These are phyloP conservation scores for Phytophthora rubi DNA, from an alignment of 352 stramenopile species.

Conservation along the genomic window DNA sequence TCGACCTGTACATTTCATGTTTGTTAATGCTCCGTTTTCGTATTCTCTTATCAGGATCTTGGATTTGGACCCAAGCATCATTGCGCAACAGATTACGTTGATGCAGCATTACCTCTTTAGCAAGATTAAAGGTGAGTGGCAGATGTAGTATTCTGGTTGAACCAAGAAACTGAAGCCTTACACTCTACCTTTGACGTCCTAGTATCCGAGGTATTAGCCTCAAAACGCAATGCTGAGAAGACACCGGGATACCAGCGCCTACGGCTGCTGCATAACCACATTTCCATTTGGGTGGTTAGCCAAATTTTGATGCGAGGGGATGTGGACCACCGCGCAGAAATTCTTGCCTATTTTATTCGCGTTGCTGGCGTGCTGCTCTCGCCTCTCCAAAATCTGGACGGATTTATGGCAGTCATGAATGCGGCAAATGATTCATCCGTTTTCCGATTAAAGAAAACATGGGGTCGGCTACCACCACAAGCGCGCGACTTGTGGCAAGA, in stretches of 20 bases:
- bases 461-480: slow-evolving; percentile 70
- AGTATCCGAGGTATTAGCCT: slow-evolving; percentile 84
- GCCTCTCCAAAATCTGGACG: slow-evolving; percentile 87
- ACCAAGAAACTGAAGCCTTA: neutral
- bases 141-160: neutral
- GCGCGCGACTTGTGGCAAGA: slow-evolving; percentile 84
- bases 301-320: slow-evolving; percentile 82
- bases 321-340: slow-evolving; percentile 79
- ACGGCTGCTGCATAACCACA: slow-evolving; percentile 85
- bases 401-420: slow-evolving; percentile 92
- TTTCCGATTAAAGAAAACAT: slow-evolving; percentile 89
- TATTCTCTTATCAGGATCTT: slow-evolving; percentile 54
- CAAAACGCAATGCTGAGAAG: slow-evolving; percentile 77
- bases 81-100: slow-evolving; percentile 86
- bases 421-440: slow-evolving; percentile 88
- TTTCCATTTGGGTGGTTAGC: slow-evolving; percentile 86
- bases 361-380: slow-evolving; percentile 77
- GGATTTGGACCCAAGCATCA: slow-evolving; percentile 77
- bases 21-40: slow-evolving; percentile 4
- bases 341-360: slow-evolving; percentile 87
- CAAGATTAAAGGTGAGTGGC: slow-evolving; percentile 75
- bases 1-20: neutral
- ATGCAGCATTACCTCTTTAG: slow-evolving; percentile 91
- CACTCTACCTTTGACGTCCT: neutral
- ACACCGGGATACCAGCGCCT: slow-evolving; percentile 86